phyloP scores from a whole-genome alignment of 73 alveolate genomes.

The Paramecium octaurelia region DNA sequence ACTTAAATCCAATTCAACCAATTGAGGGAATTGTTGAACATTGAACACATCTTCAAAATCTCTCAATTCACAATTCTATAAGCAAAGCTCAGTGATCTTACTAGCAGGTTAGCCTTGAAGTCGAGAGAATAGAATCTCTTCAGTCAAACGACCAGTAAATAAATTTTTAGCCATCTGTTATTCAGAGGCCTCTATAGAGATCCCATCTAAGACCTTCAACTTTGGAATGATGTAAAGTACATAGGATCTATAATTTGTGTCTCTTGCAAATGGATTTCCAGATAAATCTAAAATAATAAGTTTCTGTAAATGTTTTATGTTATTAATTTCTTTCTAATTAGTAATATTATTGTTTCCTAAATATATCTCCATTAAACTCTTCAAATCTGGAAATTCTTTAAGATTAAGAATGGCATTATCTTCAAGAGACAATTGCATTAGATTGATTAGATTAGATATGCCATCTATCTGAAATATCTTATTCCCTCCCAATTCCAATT shows the following conservation, averaged over 20 bases:
- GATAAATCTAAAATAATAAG: conserved; percentile 82
- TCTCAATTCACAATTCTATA: conserved; percentile 72
- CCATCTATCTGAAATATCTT: conserved; percentile 68
- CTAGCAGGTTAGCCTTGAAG: conserved; percentile 61
- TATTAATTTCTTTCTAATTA: conserved; percentile 69
- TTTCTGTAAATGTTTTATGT: conserved; percentile 73
- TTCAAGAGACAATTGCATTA: conserved; percentile 90
- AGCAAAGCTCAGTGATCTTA: conserved; percentile 74
- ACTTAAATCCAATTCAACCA: conserved; percentile 76
- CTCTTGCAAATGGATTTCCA: conserved; percentile 76
- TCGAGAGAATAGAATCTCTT: conserved; percentile 79
- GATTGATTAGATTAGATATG: conserved; percentile 47
- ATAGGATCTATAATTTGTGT: conserved; percentile 72
- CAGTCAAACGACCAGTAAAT: conserved; percentile 86
- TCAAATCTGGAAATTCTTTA: conserved; percentile 81
- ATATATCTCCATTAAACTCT: conserved; percentile 89
- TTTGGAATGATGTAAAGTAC: conserved; percentile 73
- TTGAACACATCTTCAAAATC: conserved; percentile 86
- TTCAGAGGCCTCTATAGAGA: conserved; percentile 75
- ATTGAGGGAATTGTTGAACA: conserved; percentile 65
- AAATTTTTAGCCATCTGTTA: conserved; percentile 75
- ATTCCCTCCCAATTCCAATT: conserved; percentile 86
- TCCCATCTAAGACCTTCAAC: conserved; percentile 86
- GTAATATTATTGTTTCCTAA: conserved; percentile 89
- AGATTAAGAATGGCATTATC: conserved; percentile 86